Evolutionary conservation across 495 filamentous ascomycete genomes (phyloP), one percentile per base, ranked within the genome.

Genomic region (Penicillium ochrochloron): DNA sequence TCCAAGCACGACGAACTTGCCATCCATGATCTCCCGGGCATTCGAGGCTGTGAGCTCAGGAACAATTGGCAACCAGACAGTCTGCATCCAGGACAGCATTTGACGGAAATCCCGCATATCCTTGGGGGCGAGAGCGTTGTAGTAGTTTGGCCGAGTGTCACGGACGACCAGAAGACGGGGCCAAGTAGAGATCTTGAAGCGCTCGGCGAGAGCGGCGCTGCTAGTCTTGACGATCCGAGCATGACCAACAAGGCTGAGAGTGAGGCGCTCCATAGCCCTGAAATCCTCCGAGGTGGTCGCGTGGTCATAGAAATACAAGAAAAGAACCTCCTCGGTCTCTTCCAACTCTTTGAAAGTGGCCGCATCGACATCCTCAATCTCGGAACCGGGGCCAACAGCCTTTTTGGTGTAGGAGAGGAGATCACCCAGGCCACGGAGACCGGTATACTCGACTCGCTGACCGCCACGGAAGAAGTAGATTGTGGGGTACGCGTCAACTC

Each of bases 1-100:
- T 14, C 92, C 96, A 17, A 99, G 86, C 0, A 99, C 95, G 31
- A 98, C 95, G 35, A 90, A 88, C 75, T 93, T 93, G 60, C 91
- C 91, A 70, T 93, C 87, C 93, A 98, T 97, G 65, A 99, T 91
- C 76, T 98, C 92, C 54, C 87, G 85, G 0, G 95, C 92, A 73
- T 99, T 99, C 25, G 89, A 87, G 25, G 91, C 92, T 0, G 92
- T 96, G 29, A 99, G 85, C 73, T 99, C 95, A 3, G 95, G 95
- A 19, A 99, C 92, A 59, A 99, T 94, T n/a, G 95, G 95, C 35
- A 97, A 84, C 96, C 96, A 99, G 25, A 96, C 92, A 21, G 87
- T 90, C 65, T 90, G 90, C 94, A 98, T 97, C 95, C 95, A 99
- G 61, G 81, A 82, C 3, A 97, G 84, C 19, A 99, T 84, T 71